Conservation (phyloP, 2,329 filamentous ascomycete species). For the Aureobasidium namibiae region DNA sequence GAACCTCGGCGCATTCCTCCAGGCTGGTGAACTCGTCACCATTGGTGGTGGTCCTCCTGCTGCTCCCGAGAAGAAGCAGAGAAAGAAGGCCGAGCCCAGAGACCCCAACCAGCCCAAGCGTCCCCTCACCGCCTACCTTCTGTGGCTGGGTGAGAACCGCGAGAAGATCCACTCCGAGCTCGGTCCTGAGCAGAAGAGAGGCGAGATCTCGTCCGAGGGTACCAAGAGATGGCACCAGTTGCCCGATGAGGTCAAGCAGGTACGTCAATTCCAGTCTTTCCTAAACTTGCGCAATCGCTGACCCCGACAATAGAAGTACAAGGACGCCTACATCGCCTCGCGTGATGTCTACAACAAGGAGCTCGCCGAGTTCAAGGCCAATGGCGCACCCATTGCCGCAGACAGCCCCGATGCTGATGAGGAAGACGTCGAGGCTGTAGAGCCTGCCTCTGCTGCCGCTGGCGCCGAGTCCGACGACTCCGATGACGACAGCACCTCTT, state of each 20-base stretch:
- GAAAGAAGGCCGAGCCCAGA: constrained; percentile 39
- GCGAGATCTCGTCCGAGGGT: constrained; percentile 80
- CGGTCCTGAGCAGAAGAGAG: constrained; percentile 53
- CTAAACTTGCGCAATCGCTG: not conserved
- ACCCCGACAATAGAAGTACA: constrained; percentile 39
- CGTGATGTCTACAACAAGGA: constrained; percentile 49
- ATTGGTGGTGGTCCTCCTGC: constrained; percentile 8
- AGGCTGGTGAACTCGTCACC: constrained; percentile 12
- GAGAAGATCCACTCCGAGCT: constrained; percentile 64
- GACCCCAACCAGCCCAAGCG: constrained; percentile 95
- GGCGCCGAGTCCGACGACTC: constrained; percentile 14
- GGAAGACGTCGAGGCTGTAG: constrained; percentile 22
- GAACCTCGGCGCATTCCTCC: constrained; percentile 5
- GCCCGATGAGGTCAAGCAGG: constrained; percentile 62
- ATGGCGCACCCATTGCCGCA: constrained; percentile 32
- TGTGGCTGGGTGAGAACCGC: constrained; percentile 85
- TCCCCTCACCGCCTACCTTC: constrained; percentile 87
- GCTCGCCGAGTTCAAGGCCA: constrained; percentile 49
- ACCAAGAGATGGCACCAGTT: constrained; percentile 79
- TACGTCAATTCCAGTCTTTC: constrained; percentile 24
- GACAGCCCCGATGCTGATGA: constrained; percentile 26
- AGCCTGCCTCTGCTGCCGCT: constrained; percentile 4
- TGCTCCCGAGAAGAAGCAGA: constrained; percentile 23
- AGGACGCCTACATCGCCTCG: constrained; percentile 49
- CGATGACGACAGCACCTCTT: constrained; percentile 23